Conservation (phyloP, 2,329 filamentous ascomycete genomes). For the Xylaria sp. region DNA sequence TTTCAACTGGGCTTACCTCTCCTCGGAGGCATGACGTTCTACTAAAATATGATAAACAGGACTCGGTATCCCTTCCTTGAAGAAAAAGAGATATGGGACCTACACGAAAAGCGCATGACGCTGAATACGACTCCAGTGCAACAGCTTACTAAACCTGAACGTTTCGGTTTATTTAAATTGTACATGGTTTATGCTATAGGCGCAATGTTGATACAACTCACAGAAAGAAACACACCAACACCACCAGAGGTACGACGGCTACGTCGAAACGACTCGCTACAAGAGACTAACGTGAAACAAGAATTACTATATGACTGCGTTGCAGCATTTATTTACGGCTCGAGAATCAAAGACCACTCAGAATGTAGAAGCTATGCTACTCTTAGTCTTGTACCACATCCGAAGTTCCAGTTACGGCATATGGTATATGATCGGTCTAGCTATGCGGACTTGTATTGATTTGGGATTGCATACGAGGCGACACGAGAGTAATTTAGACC, state of each 20-base stretch:
- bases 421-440: slow-evolving; percentile 66
- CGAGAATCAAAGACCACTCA: slow-evolving; percentile 61
- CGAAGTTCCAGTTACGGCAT: slow-evolving; percentile 62
- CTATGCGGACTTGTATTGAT: slow-evolving; percentile 64
- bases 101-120: slow-evolving; percentile 55
- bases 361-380: slow-evolving; percentile 64
- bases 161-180: slow-evolving; percentile 62
- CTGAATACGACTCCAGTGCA: slow-evolving; percentile 52
- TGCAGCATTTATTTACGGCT: slow-evolving; percentile 61
- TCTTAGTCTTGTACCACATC: slow-evolving; percentile 63
- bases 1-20: no score
- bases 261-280: slow-evolving; percentile 12
- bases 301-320: slow-evolving; percentile 61
- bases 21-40: no score
- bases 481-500: slow-evolving; percentile 55
- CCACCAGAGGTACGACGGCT: slow-evolving; percentile 53
- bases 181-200: slow-evolving; percentile 65
- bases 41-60: slow-evolving; percentile 28
- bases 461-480: slow-evolving; percentile 62
- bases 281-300: slow-evolving; percentile 43
- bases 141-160: slow-evolving; percentile 49
- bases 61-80: slow-evolving; percentile 63
- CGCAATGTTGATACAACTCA: slow-evolving; percentile 60
- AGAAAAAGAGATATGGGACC: slow-evolving; percentile 56
- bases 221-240: slow-evolving; percentile 55